phyloP scores from a whole-genome alignment of 768 basidiomycete species.

The Rickenella mellea region DNA sequence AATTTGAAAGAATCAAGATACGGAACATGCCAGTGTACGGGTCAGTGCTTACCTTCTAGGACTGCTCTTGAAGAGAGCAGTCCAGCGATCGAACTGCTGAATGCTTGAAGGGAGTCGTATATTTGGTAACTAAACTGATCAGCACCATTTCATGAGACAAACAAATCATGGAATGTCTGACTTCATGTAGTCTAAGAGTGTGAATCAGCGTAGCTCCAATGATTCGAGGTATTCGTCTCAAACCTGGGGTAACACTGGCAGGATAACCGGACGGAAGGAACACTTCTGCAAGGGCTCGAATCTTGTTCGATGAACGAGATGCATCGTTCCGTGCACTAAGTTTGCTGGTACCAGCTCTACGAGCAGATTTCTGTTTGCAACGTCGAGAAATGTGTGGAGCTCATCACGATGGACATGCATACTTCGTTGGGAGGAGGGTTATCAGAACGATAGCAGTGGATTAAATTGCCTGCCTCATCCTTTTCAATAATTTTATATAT shows the following conservation, averaged over 20 bases:
- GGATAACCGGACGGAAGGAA: constrained; percentile 62
- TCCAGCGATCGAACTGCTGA: constrained; percentile 57
- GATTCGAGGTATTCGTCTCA: neutral
- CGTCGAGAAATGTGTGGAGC: too few species aligned
- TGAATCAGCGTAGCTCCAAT: neutral
- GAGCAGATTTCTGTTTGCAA: too few species aligned
- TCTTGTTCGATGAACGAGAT: too few species aligned
- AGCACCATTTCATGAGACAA: neutral
- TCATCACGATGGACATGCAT: too few species aligned
- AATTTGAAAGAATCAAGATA: neutral
- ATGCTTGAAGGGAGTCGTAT: constrained; percentile 58
- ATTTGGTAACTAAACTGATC: constrained; percentile 44
- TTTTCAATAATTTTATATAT: too few species aligned
- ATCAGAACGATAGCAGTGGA: too few species aligned
- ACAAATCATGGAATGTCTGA: constrained; percentile 18
- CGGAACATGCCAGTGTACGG: neutral
- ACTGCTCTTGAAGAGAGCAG: constrained; percentile 58
- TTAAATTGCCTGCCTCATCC: too few species aligned
- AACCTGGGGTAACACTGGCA: constrained; percentile 50
- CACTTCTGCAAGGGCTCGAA: too few species aligned
- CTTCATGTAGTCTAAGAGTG: constrained; percentile 43
- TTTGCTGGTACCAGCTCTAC: too few species aligned
- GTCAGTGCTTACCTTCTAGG: constrained; percentile 40
- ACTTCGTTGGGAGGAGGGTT: too few species aligned
- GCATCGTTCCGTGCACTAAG: too few species aligned